Percentiles rank a stretch among this genome's conserved stretches.
Evolutionary conservation across 306 rosid species (phyloP).

Genomic region (Clitoria ternatea): DNA sequence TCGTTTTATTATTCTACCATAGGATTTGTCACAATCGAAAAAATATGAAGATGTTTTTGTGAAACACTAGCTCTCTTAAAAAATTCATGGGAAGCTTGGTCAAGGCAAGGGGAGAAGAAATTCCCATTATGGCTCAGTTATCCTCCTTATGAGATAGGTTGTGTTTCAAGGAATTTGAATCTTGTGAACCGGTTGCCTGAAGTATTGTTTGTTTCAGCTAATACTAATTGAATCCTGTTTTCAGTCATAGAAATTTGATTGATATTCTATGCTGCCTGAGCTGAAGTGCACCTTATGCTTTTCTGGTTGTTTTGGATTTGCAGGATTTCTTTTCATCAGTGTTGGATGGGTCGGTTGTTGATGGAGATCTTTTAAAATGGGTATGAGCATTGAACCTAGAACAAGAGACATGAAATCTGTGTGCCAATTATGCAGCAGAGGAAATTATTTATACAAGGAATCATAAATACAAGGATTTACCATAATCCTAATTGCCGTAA

Average conservation of each 20-base stretch:
- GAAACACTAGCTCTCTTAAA: background rate
- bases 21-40: background rate
- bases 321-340: slow-evolving; percentile 77
- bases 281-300: slow-evolving; percentile 1
- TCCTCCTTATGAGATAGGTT: background rate
- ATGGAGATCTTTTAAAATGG: slow-evolving; percentile 87
- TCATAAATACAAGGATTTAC: too few species aligned
- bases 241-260: background rate
- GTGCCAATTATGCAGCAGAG: too few species aligned
- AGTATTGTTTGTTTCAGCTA: background rate
- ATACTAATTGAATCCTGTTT: background rate
- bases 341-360: slow-evolving; percentile 62
- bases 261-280: background rate
- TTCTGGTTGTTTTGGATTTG: slow-evolving; percentile 19
- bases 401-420: too few species aligned
- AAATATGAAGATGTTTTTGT: background rate
- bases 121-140: background rate
- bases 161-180: background rate
- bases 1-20: background rate
- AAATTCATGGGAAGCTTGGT: background rate
- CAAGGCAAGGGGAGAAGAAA: background rate
- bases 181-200: background rate
- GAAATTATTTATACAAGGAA: too few species aligned
- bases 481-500: too few species aligned
- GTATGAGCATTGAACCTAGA: slow-evolving; percentile 44